Evolutionary conservation across 176 grass and related monocot species (phyloP).

Genomic region (Triticum turgidum): DNA sequence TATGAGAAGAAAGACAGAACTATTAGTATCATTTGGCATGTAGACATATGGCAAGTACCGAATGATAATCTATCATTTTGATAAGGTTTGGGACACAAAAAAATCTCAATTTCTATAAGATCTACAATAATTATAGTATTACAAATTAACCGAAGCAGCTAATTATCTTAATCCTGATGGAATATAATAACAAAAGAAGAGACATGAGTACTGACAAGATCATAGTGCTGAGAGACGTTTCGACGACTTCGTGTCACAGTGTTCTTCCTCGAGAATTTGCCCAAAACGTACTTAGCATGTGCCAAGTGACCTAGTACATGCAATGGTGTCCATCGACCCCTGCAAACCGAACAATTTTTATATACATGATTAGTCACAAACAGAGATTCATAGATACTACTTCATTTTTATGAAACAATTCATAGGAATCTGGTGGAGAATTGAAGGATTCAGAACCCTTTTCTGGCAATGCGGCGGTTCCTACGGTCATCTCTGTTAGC

Average conservation of each 20-base stretch:
- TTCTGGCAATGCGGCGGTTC: background rate
- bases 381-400: background rate
- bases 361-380: background rate
- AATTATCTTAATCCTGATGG: background rate
- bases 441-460: background rate
- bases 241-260: too few relatives aligned
- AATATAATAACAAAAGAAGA: too few relatives aligned
- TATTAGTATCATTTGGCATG: background rate
- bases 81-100: background rate
- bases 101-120: background rate
- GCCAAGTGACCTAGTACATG: too few relatives aligned
- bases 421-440: background rate
- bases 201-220: too few relatives aligned
- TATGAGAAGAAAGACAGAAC: background rate
- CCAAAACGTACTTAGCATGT: too few relatives aligned
- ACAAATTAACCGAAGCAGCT: background rate
- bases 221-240: too few relatives aligned
- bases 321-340: too few relatives aligned
- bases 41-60: background rate
- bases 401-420: background rate
- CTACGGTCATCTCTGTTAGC: background rate
- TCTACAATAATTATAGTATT: background rate
- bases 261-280: too few relatives aligned
- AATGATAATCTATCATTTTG: background rate
- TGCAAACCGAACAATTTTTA: too few relatives aligned